A percentile compares a stretch with the other conserved stretches of the same genome.
These are phyloP conservation scores for Groenewaldozyma salmanticensis DNA, from an alignment of 805 yeast genomes.

Conservation along the genomic window DNA sequence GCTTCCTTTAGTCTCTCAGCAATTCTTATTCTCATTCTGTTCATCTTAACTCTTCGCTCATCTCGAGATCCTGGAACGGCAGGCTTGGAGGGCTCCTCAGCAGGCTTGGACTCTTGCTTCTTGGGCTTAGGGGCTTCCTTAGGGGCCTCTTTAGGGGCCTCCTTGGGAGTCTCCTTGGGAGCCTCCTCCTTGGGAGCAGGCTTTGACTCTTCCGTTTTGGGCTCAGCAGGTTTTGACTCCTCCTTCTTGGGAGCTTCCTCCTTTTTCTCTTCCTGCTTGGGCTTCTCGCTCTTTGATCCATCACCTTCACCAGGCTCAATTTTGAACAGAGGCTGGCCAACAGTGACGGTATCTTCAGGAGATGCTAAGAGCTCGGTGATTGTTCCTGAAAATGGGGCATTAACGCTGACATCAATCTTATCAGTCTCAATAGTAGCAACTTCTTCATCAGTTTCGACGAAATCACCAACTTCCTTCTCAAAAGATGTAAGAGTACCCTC, in stretches of 20 bases:
- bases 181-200: slow-evolving; percentile 20
- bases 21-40: slow-evolving; percentile 97
- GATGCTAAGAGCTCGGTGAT: slow-evolving; percentile 71
- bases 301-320: slow-evolving; percentile 73
- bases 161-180: slow-evolving; percentile 15
- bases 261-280: slow-evolving; percentile 20
- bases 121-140: slow-evolving; percentile 23
- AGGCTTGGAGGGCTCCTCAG: slow-evolving; percentile 22
- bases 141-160: slow-evolving; percentile 22
- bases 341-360: slow-evolving; percentile 89
- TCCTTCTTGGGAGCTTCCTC: slow-evolving; percentile 19
- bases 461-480: slow-evolving; percentile 70
- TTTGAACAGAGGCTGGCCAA: slow-evolving; percentile 85
- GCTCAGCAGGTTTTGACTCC: slow-evolving; percentile 22
- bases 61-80: slow-evolving; percentile 56
- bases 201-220: slow-evolving; percentile 1
- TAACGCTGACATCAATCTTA: slow-evolving; percentile 94
- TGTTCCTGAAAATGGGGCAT: slow-evolving; percentile 87
- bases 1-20: slow-evolving; percentile 99
- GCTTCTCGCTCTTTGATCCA: slow-evolving; percentile 23
- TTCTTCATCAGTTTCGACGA: slow-evolving; percentile 74
- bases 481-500: slow-evolving; percentile 81
- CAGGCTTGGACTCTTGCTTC: slow-evolving; percentile 23
- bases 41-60: slow-evolving; percentile 94
- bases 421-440: slow-evolving; percentile 97